Evolutionary conservation across 257 asterid genomes (phyloP).

Genomic region (Lavandula angustifolia): DNA sequence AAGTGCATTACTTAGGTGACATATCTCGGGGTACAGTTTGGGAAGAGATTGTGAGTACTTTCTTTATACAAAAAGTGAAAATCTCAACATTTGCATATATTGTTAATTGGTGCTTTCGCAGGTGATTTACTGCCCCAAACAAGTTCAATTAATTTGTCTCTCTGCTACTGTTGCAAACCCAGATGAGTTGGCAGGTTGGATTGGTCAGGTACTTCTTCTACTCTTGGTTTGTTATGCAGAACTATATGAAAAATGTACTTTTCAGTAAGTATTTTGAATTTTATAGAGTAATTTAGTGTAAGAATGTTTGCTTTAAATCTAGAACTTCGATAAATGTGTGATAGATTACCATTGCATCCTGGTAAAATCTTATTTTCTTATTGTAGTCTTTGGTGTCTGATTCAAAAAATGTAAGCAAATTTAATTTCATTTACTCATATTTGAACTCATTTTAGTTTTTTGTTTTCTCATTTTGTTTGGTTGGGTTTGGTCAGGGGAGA

Average conservation of each 20-base stretch:
- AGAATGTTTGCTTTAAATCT: constrained; percentile 19
- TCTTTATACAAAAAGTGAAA: constrained; percentile 28
- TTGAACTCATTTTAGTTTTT: neutral
- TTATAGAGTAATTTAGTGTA: constrained; percentile 1
- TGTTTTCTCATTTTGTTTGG: constrained; percentile 5
- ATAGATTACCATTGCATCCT: neutral
- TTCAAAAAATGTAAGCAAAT: neutral
- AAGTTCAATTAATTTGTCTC: constrained; percentile 92
- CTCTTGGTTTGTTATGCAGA: constrained; percentile 28
- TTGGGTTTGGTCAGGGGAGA: neutral
- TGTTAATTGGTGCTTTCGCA: constrained; percentile 42
- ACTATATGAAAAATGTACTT: neutral
- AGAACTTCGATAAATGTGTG: neutral
- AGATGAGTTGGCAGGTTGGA: constrained; percentile 99
- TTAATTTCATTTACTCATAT: constrained; percentile 4
- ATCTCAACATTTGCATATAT: constrained; percentile 24
- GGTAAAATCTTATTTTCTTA: neutral
- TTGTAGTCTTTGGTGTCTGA: constrained; percentile 20
- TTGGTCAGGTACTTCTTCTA: constrained; percentile 78
- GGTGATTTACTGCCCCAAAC: constrained; percentile 98
- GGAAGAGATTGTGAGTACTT: constrained; percentile 95
- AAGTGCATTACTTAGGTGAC: constrained; percentile 98
- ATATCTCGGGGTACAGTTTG: constrained; percentile 98
- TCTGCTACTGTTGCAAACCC: constrained; percentile 98
- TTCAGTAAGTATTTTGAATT: constrained; percentile 20